phyloP scores from a whole-genome alignment of 192 early-diverging fungal species.

The Mortierella hygrophila region DNA sequence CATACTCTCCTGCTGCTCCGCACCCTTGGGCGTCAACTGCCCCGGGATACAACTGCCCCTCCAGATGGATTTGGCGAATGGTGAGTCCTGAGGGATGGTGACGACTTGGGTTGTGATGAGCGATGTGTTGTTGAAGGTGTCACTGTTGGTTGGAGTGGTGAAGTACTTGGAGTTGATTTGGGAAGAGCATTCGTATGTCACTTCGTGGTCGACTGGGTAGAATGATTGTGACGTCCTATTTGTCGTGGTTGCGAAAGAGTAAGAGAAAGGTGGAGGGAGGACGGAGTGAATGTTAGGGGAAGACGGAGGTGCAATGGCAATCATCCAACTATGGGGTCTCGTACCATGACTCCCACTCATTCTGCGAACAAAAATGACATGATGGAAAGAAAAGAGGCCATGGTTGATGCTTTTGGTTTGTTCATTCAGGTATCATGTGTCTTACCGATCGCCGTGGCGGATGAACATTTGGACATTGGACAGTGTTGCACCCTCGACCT shows the following conservation, averaged over 20 bases:
- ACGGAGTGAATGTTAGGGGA: not conserved
- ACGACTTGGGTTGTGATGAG: not conserved
- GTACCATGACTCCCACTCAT: no score
- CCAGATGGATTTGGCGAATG: slow-evolving; percentile 20
- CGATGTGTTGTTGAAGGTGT: not conserved
- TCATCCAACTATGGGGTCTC: no score
- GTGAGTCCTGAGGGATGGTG: not conserved
- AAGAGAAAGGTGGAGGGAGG: not conserved
- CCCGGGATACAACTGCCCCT: slow-evolving; percentile 24
- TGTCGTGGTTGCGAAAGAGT: not conserved
- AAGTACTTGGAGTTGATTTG: not conserved
- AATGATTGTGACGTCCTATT: slow-evolving; percentile 4
- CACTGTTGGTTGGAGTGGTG: not conserved
- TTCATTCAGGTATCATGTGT: not conserved
- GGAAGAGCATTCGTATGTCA: slow-evolving; percentile 10
- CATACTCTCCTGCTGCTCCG: slow-evolving; percentile 16
- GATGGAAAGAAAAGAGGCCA: no score
- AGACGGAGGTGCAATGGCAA: not conserved
- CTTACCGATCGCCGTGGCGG: slow-evolving; percentile 34
- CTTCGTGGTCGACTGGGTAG: slow-evolving; percentile 9
- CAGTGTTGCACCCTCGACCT: slow-evolving; percentile 15
- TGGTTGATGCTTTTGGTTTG: not conserved
- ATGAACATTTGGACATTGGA: slow-evolving; percentile 27
- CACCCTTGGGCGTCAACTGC: slow-evolving; percentile 27
- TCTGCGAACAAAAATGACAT: no score